Evolutionary conservation across 169 alveolate species (phyloP).

Genomic region (Eimeria brunetti): DNA sequence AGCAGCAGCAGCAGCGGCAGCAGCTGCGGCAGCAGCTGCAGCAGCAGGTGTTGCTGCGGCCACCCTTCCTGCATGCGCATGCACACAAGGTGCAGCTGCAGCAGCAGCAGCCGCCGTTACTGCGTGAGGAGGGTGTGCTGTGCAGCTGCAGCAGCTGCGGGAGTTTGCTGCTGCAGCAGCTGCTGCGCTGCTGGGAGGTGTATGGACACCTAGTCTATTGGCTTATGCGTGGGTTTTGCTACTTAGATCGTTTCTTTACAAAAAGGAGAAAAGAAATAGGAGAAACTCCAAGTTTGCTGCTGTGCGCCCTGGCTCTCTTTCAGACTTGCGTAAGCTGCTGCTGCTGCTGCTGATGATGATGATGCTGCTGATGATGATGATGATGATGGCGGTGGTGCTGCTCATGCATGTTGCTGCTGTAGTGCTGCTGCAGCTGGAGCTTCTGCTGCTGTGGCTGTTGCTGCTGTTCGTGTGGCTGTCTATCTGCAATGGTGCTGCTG

Average conservation of each 20-base stretch:
- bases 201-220: constrained; percentile 43
- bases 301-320: constrained; percentile 27
- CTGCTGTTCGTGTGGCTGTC: background rate
- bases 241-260: constrained; percentile 32
- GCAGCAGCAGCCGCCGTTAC: constrained; percentile 8
- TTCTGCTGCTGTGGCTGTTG: background rate
- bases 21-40: constrained; percentile 27
- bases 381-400: background rate
- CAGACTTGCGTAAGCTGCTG: constrained; percentile 48
- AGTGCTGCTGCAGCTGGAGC: background rate
- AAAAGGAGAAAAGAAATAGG: constrained; percentile 40
- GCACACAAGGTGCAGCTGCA: background rate
- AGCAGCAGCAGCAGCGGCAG: constrained; percentile 48
- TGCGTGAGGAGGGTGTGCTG: constrained; percentile 13
- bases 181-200: constrained; percentile 72
- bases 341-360: constrained; percentile 6
- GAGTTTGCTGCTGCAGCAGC: constrained; percentile 65
- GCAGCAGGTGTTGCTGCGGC: background rate
- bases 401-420: background rate
- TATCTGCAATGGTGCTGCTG: background rate
- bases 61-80: background rate
- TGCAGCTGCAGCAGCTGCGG: constrained; percentile 30
- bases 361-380: constrained; percentile 37
- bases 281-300: constrained; percentile 19
- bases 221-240: constrained; percentile 21